phyloP scores from a whole-genome alignment of 2,329 filamentous ascomycete species.

The Aureobasidium sp. region DNA sequence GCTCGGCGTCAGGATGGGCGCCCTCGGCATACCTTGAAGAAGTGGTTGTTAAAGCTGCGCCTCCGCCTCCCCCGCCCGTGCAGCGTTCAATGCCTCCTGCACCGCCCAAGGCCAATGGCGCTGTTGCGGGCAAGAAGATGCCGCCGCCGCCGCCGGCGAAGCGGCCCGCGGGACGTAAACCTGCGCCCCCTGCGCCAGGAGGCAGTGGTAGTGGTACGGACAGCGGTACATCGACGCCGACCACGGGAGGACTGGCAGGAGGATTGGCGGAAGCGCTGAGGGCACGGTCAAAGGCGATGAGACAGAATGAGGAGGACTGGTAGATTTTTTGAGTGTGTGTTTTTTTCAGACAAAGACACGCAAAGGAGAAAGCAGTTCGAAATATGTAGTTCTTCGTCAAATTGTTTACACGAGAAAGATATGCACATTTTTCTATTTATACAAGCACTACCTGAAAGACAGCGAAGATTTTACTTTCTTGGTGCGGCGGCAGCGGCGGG shows the following conservation, averaged over 20 bases:
- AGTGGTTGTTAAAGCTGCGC: slow-evolving; percentile 53
- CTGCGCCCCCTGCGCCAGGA: slow-evolving; percentile 54
- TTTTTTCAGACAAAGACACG: too few relatives aligned
- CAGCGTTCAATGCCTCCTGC: slow-evolving; percentile 55
- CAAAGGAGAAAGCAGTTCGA: too few relatives aligned
- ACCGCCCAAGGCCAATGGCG: slow-evolving; percentile 37
- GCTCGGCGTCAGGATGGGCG: slow-evolving; percentile 78
- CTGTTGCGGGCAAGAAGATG: slow-evolving; percentile 55
- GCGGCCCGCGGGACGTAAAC: slow-evolving; percentile 68
- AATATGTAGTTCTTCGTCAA: neutral
- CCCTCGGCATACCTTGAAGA: slow-evolving; percentile 93
- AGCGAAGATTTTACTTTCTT: neutral
- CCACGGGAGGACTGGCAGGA: slow-evolving; percentile 40
- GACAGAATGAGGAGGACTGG: slow-evolving; percentile 32
- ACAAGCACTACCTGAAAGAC: neutral
- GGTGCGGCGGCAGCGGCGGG: neutral
- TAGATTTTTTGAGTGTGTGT: neutral
- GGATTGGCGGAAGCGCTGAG: slow-evolving; percentile 45
- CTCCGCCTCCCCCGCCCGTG: slow-evolving; percentile 45
- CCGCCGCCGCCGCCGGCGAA: slow-evolving; percentile 75
- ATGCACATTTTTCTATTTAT: neutral
- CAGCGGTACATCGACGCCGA: slow-evolving; percentile 30
- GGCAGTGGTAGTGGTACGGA: slow-evolving; percentile 51
- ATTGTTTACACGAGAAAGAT: slow-evolving; percentile 10
- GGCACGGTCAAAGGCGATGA: slow-evolving; percentile 43